Base-by-base conservation (phyloP, 371 early-diverging fungal species). In the Basidiobolus heterosporus region DNA sequence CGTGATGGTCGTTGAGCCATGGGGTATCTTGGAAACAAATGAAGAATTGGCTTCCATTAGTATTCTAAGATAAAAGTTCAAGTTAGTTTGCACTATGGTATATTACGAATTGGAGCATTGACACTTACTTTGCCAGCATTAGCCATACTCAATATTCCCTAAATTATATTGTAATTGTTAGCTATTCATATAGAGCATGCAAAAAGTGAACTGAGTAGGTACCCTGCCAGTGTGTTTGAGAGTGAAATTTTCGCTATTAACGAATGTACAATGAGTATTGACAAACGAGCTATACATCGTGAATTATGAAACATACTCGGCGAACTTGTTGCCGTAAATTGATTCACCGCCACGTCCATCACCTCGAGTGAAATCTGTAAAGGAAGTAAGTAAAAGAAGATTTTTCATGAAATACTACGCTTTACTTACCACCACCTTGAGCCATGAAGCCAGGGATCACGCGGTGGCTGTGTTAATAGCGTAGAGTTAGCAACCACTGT, bases 31-130 rank as follows among this genome's bases (percentile, higher is more conserved):
- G 66, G 41, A 83, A 76, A 49, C 82, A 80, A 56, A 91, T 86
- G 66, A 94, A 96, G 81, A 97, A 97, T 70, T 98, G 98, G 46
- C 86, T 86, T 40, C 98, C 97, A 64, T 98, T 98, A 68, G 96
- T 80, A 65, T 78, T 75, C 70, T 69, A 55, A 15, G 36, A 15
- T 14, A 7, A 15, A 15, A 19, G 17, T 13, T 2, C 13, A 11
- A 11, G 23, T 44, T 21, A 44, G 7, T 46, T 40, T 15, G 6
- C 36, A 19, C 16, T 6, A 36, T n/a, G 5, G 8, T 4, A 15
- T 37, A 3, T 9, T 46, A 46, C 1, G 9, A 1, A 36, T 45
- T 23, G 1, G 36, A 18, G 19, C 14, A 5, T 3, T 30, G 9
- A 30, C 9, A 61, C 67, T 55, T 69, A 64, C 68, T 21, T 72